A percentile compares a stretch with the other conserved stretches of the same genome.
phyloP scores from a whole-genome alignment of 306 rosid species.

The Bauhinia variegata region DNA sequence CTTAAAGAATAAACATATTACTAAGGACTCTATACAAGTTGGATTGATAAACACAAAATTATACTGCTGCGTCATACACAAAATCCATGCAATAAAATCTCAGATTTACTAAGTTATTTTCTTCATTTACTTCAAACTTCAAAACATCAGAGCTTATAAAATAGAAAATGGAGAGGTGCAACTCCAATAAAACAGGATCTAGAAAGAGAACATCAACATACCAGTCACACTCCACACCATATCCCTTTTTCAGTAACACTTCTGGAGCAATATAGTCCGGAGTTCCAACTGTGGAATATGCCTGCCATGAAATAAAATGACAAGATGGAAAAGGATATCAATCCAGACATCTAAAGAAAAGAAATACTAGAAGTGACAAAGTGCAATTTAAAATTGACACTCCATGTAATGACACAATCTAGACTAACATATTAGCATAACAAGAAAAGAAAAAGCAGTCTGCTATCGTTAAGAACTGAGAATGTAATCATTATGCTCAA shows the following conservation, averaged over 20 bases:
- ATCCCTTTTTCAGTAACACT: conserved; percentile 85
- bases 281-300: conserved; percentile 91
- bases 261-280: conserved; percentile 95
- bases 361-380: conserved; percentile 11
- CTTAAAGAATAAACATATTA: no score
- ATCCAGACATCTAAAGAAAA: conserved; percentile 12
- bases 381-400: conserved; percentile 16
- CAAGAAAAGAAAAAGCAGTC: neutral
- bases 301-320: conserved; percentile 56
- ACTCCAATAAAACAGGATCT: conserved; percentile 13
- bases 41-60: conserved; percentile 13
- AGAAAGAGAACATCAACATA: conserved; percentile 43
- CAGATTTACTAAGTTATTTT: conserved; percentile 8
- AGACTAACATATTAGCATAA: conserved; percentile 15
- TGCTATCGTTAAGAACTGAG: conserved; percentile 9
- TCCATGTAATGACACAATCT: conserved; percentile 9
- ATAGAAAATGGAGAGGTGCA: conserved; percentile 18
- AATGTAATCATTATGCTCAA: conserved; percentile 21
- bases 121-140: conserved; percentile 25
- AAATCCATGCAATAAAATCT: neutral
- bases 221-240: conserved; percentile 92
- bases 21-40: neutral
- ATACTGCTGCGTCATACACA: neutral
- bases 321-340: conserved; percentile 33
- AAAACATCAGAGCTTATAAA: neutral